Conservation (phyloP, 2,329 filamentous ascomycete genomes). For the Reticulascus tulasneorum region DNA sequence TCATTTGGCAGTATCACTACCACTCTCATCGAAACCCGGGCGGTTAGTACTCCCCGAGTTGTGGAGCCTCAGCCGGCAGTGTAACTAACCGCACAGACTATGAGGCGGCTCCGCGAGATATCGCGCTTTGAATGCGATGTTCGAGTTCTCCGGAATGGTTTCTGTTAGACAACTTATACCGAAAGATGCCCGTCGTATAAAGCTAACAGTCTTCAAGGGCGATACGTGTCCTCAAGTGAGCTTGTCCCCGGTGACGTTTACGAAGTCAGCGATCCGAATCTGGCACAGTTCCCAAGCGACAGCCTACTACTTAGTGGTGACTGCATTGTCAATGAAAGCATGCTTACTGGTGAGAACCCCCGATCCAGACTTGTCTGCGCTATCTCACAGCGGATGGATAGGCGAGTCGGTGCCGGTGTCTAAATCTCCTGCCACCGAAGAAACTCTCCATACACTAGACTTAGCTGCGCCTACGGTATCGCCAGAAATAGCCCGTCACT, state of each 20-base stretch:
- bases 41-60: slow-evolving; percentile 45
- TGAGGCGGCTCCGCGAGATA: slow-evolving; percentile 85
- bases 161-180: slow-evolving; percentile 57
- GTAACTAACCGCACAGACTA: slow-evolving; percentile 53
- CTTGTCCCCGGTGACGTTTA: slow-evolving; percentile 95
- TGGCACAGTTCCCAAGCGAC: slow-evolving; percentile 87
- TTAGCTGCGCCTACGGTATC: slow-evolving; percentile 77
- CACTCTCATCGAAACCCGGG: slow-evolving; percentile 84
- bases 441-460: slow-evolving; percentile 72
- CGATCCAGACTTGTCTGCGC: no score
- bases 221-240: slow-evolving; percentile 78
- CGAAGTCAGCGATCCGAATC: slow-evolving; percentile 88
- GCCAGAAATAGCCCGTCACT: slow-evolving; percentile 79
- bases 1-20: slow-evolving; percentile 88
- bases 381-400: slow-evolving; percentile 10
- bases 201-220: slow-evolving; percentile 48
- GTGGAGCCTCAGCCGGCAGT: neutral
- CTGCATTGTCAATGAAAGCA: slow-evolving; percentile 98
- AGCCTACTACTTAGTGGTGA: slow-evolving; percentile 88
- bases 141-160: slow-evolving; percentile 86
- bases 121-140: slow-evolving; percentile 95
- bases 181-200: neutral
- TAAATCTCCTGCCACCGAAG: slow-evolving; percentile 79
- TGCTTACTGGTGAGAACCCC: slow-evolving; percentile 65
- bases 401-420: slow-evolving; percentile 96